Evolutionary conservation across 768 basidiomycete species (phyloP), one percentile per base, ranked within the genome.

Genomic region (Imleria badia): DNA sequence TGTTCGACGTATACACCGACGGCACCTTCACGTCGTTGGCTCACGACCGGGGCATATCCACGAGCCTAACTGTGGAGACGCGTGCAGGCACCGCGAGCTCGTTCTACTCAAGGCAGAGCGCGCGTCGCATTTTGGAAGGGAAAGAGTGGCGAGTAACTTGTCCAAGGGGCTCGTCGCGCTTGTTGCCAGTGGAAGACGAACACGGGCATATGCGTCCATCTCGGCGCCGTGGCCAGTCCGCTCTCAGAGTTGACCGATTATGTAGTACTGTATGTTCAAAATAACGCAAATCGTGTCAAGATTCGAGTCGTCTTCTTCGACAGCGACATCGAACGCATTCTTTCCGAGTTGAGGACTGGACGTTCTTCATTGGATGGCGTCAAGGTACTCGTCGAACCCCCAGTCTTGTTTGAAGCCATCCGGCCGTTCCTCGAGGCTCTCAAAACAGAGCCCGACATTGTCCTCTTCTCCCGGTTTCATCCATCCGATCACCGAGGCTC

Each of bases 401-500:
- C 81, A 0, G 79, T 89, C 52, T 79, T 89, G 80, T 87, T 79
- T 55, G 86, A 87, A 55, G 74, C 84, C 0, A 78, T 86, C 33
- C 75, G 84, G 8, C 88, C 87, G 0, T 89, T 89, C 72, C 73
- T 90, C 14, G 77, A 85, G 52, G 77, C 81, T 0, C 73, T 90
- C 5, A 75, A 81, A 56, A 69, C 72, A 2, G 85, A 84, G 51
- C 85, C 88, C 0, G 78, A 80, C 43, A 65, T 70, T 3, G 54
- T 89, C 8, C 86, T 85, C 0, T 85, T 88, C 63, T 63, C 74
- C 0, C 66, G 66, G 9, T 82, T 83, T 50, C 75, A 61, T 13
- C 72, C 78, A 8, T 58, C 47, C 0, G 65, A 61, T 6, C 75
- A 65, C 50, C 61, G 83, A 17, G 71, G 72, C 0, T 91, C 89